phyloP scores from a whole-genome alignment of 2,329 filamentous ascomycete species.

The Beauveria pseudobassiana region DNA sequence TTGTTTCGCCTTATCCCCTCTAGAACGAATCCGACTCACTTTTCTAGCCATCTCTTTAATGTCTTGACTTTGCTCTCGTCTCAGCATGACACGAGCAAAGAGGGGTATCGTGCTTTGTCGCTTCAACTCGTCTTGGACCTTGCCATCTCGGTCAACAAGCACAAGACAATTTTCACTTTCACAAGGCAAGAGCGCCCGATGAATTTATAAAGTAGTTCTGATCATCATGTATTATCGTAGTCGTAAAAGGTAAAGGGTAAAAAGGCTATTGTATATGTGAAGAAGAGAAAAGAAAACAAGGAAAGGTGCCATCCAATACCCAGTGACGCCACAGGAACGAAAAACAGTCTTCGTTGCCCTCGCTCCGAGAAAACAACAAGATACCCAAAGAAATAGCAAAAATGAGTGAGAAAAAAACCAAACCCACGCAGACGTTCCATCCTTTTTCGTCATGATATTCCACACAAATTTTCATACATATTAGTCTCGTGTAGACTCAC shows the following conservation, averaged over 20 bases:
- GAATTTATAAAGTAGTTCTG: neutral
- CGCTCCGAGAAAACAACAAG: neutral
- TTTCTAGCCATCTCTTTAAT: too few species aligned
- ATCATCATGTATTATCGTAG: constrained; percentile 5
- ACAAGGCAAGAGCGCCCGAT: too few species aligned
- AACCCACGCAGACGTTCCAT: neutral
- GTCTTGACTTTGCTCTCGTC: neutral
- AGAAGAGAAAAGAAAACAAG: neutral
- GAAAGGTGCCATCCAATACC: neutral
- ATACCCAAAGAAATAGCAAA: neutral
- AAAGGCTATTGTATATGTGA: constrained; percentile 4
- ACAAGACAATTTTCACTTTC: too few species aligned
- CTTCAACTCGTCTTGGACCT: too few species aligned
- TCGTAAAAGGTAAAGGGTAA: neutral
- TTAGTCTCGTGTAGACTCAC: neutral
- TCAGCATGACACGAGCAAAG: too few species aligned
- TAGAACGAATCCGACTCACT: too few species aligned
- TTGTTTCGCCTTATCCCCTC: too few species aligned
- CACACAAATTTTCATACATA: neutral
- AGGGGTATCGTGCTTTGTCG: too few species aligned
- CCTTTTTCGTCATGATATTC: neutral
- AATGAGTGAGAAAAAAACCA: neutral
- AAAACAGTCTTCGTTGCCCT: neutral
- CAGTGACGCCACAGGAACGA: constrained; percentile 1
- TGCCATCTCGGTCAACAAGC: too few species aligned